Base-by-base conservation (phyloP, 805 yeast species). In the Lachancea sp. region DNA sequence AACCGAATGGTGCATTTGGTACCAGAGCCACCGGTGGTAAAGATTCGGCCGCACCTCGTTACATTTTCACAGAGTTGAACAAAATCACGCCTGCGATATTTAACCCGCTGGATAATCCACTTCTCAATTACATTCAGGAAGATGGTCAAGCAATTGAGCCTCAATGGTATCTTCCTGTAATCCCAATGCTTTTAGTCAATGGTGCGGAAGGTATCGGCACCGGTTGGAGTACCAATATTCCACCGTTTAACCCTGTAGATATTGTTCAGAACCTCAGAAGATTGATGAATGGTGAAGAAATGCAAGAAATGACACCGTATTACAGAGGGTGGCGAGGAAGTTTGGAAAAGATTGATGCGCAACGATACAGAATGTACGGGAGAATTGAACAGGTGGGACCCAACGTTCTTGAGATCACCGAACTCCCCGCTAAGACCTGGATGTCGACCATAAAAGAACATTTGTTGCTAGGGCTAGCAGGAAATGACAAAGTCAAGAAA, bases 131-230 rank as follows among this genome's bases (percentile, higher is more conserved):
- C 63, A 70, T 88, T 47, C 89, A 87, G 59, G 99, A 90, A 62
- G 99, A 93, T 68, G 98, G 88, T 56, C 82, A 79, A 51, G 81
- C 91, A 0, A 95, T 91, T 16, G 99, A 93, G 63, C 99, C 99
- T 0, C 89, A 86, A 56, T 88, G 95, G 89, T 93, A 88, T 64
- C 71, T 87, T 34, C 99, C 99, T 1, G 80, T 93, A n/a, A 55
- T 93, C 33, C 99, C 99, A 9, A 86, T 89, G 87, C 62, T 93
- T n/a, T 72, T 93, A 49, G 95, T 93, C 4, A 93, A 93, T 60
- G 99, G 99, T 47, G 75, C 91, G 8, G 99, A 93, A 66, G 99
- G 99, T 70, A 93, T 93, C 63, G 99, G 99, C 50, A 90, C 99
- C 38, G 99, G 99, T 53, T 93, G 98, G 97, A 86, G 96, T 52